phyloP scores from a whole-genome alignment of 106 monocot species.

The Dioscorea zingiberensis region DNA sequence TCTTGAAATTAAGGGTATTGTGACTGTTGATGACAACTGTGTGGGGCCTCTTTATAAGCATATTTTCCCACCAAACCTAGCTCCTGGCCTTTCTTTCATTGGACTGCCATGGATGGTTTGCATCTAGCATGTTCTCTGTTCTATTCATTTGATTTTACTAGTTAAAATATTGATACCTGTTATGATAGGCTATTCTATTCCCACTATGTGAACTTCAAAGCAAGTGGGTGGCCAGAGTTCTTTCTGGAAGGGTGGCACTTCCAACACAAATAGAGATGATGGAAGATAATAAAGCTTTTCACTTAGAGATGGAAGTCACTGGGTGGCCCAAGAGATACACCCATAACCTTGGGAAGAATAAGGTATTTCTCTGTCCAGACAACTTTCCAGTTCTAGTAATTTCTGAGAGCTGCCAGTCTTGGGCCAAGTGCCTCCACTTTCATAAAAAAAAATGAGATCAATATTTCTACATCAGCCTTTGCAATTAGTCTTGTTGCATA shows the following conservation, averaged over 20 bases:
- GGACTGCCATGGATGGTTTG: constrained; percentile 90
- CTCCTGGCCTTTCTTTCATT: constrained; percentile 80
- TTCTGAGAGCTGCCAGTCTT: too few relatives aligned
- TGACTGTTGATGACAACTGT: constrained; percentile 88
- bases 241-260: constrained; percentile 66
- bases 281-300: constrained; percentile 50
- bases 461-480: too few relatives aligned
- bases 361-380: constrained; percentile 37
- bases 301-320: constrained; percentile 40
- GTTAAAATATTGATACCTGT: background rate
- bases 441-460: too few relatives aligned
- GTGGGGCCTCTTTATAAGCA: constrained; percentile 92
- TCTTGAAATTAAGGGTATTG: constrained; percentile 45
- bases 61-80: constrained; percentile 60
- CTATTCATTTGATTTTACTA: background rate
- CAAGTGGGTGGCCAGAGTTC: constrained; percentile 82
- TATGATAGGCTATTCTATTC: constrained; percentile 59
- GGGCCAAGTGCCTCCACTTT: too few relatives aligned
- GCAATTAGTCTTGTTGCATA: too few relatives aligned
- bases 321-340: constrained; percentile 79
- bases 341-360: constrained; percentile 45
- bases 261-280: constrained; percentile 72
- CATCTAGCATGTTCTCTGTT: background rate
- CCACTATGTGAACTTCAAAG: constrained; percentile 83
- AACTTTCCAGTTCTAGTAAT: background rate